Evolutionary conservation across 352 stramenopile species (phyloP), one percentile per base, ranked within the genome.

Genomic region (Pythium dissimile): DNA sequence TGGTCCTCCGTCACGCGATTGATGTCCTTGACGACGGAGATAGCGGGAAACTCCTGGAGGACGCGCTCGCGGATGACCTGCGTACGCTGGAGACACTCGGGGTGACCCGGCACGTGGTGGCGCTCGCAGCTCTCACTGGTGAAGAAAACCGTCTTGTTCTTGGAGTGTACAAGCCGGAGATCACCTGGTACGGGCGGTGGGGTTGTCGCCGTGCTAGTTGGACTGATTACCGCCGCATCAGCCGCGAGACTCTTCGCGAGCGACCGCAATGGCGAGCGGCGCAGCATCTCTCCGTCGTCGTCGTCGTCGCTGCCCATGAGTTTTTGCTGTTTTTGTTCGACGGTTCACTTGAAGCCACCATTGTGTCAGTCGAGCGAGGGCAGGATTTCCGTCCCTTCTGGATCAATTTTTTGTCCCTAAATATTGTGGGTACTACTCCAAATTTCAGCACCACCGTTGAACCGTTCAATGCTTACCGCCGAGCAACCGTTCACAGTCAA

Each of bases 1-100:
- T 75, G 71, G 20, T 74, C 54, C 5, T 45, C 27, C 1, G 67
- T 71, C 23, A 56, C 62, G 5, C 39, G 49, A 35, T 47, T 27
- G 21, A 73, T 71, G 13, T 62, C 31, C 4, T 18, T 41, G 32
- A 80, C 44, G 15, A 67, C 45, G 3, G 28, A 35, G 31, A 80
- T 59, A 1, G 18, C 12, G 3, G 71, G 64, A 13, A 80, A 72
- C 4, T 76, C 65, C 26, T 32, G 42, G 2, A 53, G 18, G 7
- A 80, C 47, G 13, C 71, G 64, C 18, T 69, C 46, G 23, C 63
- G 57, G 5, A 80, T 64, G 30, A 72, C 65, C 15, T 51, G 67
- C 23, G 54, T 61, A 11, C 71, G 71, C 44, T 70, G 48, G 15
- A 42, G 39, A 7, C 39, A 57, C 57, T 80, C 71, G 0, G 71